Evolutionary conservation across 2,329 filamentous ascomycete species (phyloP).

Genomic region (Fusarium pininemorale): DNA sequence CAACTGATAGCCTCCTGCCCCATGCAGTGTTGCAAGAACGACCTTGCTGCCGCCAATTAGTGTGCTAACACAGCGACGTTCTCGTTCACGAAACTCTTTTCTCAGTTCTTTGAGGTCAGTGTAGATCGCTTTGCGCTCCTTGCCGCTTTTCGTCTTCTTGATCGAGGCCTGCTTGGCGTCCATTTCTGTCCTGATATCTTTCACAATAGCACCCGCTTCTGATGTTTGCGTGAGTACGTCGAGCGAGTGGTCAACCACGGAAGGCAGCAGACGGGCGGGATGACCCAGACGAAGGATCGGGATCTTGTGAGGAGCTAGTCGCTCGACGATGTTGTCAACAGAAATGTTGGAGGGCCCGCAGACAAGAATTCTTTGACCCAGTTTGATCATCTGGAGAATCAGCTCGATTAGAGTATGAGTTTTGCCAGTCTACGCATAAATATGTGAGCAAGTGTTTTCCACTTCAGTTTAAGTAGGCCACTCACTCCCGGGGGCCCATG

Average conservation of each 20-base stretch:
- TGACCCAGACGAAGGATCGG: conserved; percentile 92
- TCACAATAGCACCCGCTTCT: conserved; percentile 87
- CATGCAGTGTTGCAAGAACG: conserved; percentile 91
- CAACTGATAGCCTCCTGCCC: conserved; percentile 86
- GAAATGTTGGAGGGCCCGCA: conserved; percentile 97
- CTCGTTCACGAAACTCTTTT: conserved; percentile 87
- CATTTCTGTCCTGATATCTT: conserved; percentile 91
- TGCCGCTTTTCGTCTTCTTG: conserved; percentile 83
- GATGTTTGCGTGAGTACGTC: conserved; percentile 92
- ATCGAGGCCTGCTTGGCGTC: conserved; percentile 90
- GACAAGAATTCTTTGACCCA: conserved; percentile 81
- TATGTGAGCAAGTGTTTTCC: neutral
- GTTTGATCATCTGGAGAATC: conserved; percentile 86
- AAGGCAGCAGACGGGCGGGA: conserved; percentile 87
- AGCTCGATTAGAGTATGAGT: conserved; percentile 96
- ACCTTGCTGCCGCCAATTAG: conserved; percentile 83
- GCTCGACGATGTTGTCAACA: conserved; percentile 97
- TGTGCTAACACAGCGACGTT: conserved; percentile 80
- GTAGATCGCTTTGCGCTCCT: conserved; percentile 84
- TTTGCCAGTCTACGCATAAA: conserved; percentile 76
- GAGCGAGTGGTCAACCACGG: conserved; percentile 87
- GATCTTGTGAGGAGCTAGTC: conserved; percentile 83
- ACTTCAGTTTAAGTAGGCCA: conserved; percentile 3
- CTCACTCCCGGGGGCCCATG: conserved; percentile 88
- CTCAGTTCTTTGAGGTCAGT: conserved; percentile 84